Evolutionary conservation across 176 grass and related monocot genomes (phyloP), one percentile per base, ranked within the genome.

Genomic region (Avena eriantha): DNA sequence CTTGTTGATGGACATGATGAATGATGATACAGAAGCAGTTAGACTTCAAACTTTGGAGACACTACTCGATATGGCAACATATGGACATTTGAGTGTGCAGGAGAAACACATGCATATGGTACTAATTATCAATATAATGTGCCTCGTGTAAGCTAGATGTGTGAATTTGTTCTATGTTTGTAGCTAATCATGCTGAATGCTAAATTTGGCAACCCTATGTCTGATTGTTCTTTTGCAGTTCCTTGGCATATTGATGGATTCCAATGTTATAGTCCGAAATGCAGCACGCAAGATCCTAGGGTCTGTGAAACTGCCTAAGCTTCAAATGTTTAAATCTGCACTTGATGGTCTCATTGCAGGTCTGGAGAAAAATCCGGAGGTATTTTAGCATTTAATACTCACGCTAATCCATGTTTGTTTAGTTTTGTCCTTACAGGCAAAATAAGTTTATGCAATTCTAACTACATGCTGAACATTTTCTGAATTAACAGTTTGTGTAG

Each of bases 51-150:
- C 93, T 90, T 87, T 98, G 86, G 48, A 92, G 76, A 87, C 93
- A 81, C 50, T 98, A 45, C 88, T 80, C 79, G 47, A 82, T 66
- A 94, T 98, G 86, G 92, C 93, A 84, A 87, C 86, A 84, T 87
- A 84, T 84, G 84, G 91, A 79, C 81, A 18, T 91, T 89, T 98
- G 81, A 92, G 61, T 73, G 33, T 98, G 33, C 90, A 98, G 80
- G 90, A 92, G 71, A 92, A 94, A 87, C 91, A 93, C 66, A 94
- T 91, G 88, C 88, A 95, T 80, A 98, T 98, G 93, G 96, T 98
- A 98, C 81, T 71, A 72, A 69, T n/a, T 77, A 17, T 24, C 76
- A 70, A 54, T 80, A 65, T 87, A 75, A 17, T 31, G 50, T 81
- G 22, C 14, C 19, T 60, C 31, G 29, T 85, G 15, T 83, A 78